Percentiles rank a stretch among this genome's conserved stretches.
These are phyloP conservation scores for Massariosphaeria phaeospora DNA, from an alignment of 495 filamentous ascomycete species.

Conservation along the genomic window DNA sequence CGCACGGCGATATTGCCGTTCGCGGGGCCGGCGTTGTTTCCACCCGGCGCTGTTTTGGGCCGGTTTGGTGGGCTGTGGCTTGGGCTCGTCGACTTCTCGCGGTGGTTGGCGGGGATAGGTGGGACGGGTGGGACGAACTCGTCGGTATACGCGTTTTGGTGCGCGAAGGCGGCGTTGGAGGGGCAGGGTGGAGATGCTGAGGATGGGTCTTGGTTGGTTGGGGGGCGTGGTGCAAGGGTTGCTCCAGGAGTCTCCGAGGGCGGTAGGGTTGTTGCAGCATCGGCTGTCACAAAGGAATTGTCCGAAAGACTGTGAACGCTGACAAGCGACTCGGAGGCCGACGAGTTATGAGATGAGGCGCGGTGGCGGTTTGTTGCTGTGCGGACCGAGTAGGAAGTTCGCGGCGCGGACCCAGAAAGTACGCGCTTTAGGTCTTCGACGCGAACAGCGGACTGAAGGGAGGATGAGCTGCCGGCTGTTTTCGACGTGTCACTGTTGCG, in stretches of 20 bases:
- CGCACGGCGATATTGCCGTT: constrained; percentile 5
- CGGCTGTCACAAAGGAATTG: constrained; percentile 20
- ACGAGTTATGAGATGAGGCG: not conserved
- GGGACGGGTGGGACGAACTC: constrained; percentile 28
- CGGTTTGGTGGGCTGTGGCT: not conserved
- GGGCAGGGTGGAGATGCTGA: not conserved
- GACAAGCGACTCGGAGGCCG: constrained; percentile 33
- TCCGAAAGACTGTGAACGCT: constrained; percentile 23
- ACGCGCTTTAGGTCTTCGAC: constrained; percentile 83
- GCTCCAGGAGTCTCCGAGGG: not conserved
- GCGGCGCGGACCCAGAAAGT: constrained; percentile 47
- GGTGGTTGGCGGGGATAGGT: constrained; percentile 24
- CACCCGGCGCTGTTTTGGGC: constrained; percentile 24
- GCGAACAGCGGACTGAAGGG: constrained; percentile 63
- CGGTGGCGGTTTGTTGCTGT: constrained; percentile 1
- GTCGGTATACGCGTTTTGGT: constrained; percentile 4
- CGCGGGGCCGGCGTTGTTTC: not conserved
- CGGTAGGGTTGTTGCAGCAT: too few species aligned
- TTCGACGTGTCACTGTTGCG: constrained; percentile 48
- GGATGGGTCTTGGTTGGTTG: not conserved
- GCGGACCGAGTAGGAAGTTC: constrained; percentile 16
- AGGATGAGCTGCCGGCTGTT: constrained; percentile 52
- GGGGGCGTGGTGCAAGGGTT: constrained; percentile 1
- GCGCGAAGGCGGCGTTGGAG: not conserved
- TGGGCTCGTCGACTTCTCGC: constrained; percentile 11